Percentiles rank a stretch among this genome's conserved stretches.
Evolutionary conservation across 164 flowering plant genomes (phyloP).

Genomic region (Dillenia suffruticosa): DNA sequence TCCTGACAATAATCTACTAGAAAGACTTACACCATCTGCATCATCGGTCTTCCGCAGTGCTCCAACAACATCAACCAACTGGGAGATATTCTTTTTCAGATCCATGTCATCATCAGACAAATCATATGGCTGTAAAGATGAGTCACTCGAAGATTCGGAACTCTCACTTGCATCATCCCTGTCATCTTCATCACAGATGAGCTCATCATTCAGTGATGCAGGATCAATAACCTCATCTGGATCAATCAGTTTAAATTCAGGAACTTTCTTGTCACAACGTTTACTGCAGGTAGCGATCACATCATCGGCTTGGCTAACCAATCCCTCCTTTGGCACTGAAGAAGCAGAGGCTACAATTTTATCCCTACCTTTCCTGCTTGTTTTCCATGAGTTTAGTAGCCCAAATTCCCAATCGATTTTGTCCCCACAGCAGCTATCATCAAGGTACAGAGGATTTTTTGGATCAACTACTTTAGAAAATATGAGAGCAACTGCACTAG

Average conservation of each 20-base stretch:
- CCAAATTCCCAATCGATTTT: slow-evolving; percentile 91
- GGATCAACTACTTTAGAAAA: slow-evolving; percentile 94
- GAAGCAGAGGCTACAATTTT: slow-evolving; percentile 14
- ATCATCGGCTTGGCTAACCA: slow-evolving; percentile 11
- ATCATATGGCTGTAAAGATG: slow-evolving; percentile 91
- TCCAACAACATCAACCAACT: slow-evolving; percentile 81
- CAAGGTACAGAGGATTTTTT: slow-evolving; percentile 88
- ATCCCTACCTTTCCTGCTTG: slow-evolving; percentile 11
- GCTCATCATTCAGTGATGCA: slow-evolving; percentile 38
- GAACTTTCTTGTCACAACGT: slow-evolving; percentile 27
- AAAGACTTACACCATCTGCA: slow-evolving; percentile 82
- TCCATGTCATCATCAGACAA: slow-evolving; percentile 86
- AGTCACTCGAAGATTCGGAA: slow-evolving; percentile 64
- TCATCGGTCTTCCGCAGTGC: slow-evolving; percentile 89
- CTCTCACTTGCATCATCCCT: slow-evolving; percentile 54
- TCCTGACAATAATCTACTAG: too few species aligned
- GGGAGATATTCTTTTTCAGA: slow-evolving; percentile 61
- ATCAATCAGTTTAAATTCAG: slow-evolving; percentile 42
- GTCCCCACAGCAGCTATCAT: slow-evolving; percentile 64
- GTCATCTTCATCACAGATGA: slow-evolving; percentile 41
- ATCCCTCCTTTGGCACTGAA: slow-evolving; percentile 18
- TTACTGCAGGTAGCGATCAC: slow-evolving; percentile 15
- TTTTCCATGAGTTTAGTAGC: slow-evolving; percentile 20
- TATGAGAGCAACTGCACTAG: slow-evolving; percentile 69
- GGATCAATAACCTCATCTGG: slow-evolving; percentile 93